Conservation (phyloP, 2,329 filamentous ascomycete genomes). For the Cytospora mali region DNA sequence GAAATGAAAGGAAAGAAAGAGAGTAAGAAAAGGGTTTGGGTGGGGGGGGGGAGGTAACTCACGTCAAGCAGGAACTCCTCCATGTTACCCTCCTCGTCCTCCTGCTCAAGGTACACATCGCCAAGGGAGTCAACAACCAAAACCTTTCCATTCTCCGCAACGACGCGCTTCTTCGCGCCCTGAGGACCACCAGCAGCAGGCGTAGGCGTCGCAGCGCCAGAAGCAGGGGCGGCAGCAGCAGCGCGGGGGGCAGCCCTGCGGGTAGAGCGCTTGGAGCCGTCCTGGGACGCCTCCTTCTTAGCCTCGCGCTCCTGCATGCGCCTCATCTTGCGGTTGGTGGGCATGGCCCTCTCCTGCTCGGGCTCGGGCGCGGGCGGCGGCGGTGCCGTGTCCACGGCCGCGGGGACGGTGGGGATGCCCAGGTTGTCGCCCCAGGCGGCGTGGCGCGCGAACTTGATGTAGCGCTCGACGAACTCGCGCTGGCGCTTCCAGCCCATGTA, state of each 20-base stretch:
- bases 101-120: slow-evolving; percentile 92
- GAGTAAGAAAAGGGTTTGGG: background rate
- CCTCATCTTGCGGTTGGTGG: slow-evolving; percentile 81
- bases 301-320: slow-evolving; percentile 85
- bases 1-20: too few species aligned
- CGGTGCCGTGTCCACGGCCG: slow-evolving; percentile 43
- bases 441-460: slow-evolving; percentile 85
- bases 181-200: slow-evolving; percentile 61
- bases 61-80: slow-evolving; percentile 88
- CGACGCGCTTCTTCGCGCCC: slow-evolving; percentile 82
- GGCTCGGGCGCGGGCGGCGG: slow-evolving; percentile 48
- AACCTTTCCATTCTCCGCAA: slow-evolving; percentile 93
- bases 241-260: slow-evolving; percentile 43
- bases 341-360: slow-evolving; percentile 51
- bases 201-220: slow-evolving; percentile 57
- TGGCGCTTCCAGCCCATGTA: slow-evolving; percentile 88
- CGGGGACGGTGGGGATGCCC: slow-evolving; percentile 71
- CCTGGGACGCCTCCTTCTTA: slow-evolving; percentile 67
- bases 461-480: slow-evolving; percentile 86
- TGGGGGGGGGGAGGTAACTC: slow-evolving; percentile 43
- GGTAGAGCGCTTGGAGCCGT: slow-evolving; percentile 43
- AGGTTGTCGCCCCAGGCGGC: slow-evolving; percentile 88
- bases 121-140: slow-evolving; percentile 89
- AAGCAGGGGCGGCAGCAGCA: slow-evolving; percentile 36
- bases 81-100: slow-evolving; percentile 81